Evolutionary conservation across 768 basidiomycete species (phyloP).

Genomic region (Pulveroboletus ravenelii): DNA sequence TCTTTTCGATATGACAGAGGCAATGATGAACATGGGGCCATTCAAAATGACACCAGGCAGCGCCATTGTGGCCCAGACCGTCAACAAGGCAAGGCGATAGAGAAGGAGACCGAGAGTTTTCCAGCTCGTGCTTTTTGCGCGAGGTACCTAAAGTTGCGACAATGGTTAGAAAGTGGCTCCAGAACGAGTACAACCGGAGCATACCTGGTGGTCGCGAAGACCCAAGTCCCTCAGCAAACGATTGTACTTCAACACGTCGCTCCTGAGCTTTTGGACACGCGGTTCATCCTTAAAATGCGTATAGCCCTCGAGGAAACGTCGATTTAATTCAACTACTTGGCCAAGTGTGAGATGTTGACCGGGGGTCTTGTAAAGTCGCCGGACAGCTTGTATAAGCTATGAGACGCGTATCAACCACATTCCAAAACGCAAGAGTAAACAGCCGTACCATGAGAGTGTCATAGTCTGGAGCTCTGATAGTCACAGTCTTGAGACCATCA

Average conservation of each 20-base stretch:
- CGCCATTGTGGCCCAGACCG: slow-evolving; percentile 78
- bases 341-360: slow-evolving; percentile 91
- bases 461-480: slow-evolving; percentile 92
- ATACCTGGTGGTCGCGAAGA: slow-evolving; percentile 87
- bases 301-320: slow-evolving; percentile 90
- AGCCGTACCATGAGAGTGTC: slow-evolving; percentile 91
- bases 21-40: slow-evolving; percentile 88
- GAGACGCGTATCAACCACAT: slow-evolving; percentile 3
- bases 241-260: slow-evolving; percentile 85
- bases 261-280: slow-evolving; percentile 73
- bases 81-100: slow-evolving; percentile 75
- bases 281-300: slow-evolving; percentile 90
- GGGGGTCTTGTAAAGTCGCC: slow-evolving; percentile 90
- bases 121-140: slow-evolving; percentile 81
- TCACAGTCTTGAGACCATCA: slow-evolving; percentile 92
- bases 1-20: slow-evolving; percentile 78
- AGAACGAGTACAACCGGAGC: slow-evolving; percentile 7
- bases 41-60: slow-evolving; percentile 90
- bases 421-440: background rate
- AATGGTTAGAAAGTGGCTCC: background rate
- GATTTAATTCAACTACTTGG: slow-evolving; percentile 93
- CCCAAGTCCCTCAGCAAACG: slow-evolving; percentile 84
- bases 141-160: slow-evolving; percentile 57
- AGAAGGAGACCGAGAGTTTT: slow-evolving; percentile 79
- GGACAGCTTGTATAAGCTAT: slow-evolving; percentile 92